phyloP scores from a whole-genome alignment of 306 rosid genomes.

The Abrus precatorius region DNA sequence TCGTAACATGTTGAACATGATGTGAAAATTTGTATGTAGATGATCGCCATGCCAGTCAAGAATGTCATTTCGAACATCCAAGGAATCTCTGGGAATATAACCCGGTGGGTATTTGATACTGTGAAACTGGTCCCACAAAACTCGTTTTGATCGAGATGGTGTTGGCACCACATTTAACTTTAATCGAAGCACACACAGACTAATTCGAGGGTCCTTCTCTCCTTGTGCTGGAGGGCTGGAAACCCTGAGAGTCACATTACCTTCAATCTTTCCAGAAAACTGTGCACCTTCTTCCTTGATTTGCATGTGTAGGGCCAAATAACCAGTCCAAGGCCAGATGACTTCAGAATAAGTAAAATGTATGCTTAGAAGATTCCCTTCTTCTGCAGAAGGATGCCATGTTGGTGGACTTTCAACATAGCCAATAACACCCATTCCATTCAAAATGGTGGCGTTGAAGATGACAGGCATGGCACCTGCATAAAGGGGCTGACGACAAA shows the following conservation, averaged over 20 bases:
- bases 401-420: constrained; percentile 82
- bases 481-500: constrained; percentile 96
- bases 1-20: constrained; percentile 94
- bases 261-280: constrained; percentile 90
- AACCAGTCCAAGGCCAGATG: constrained; percentile 99
- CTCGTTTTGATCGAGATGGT: constrained; percentile 82
- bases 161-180: constrained; percentile 90
- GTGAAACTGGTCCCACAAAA: constrained; percentile 99
- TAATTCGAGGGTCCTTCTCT: constrained; percentile 61
- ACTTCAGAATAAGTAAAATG: constrained; percentile 88
- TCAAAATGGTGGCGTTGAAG: constrained; percentile 93
- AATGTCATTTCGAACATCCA: constrained; percentile 98
- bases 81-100: constrained; percentile 95
- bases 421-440: constrained; percentile 98
- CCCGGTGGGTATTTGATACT: constrained; percentile 97
- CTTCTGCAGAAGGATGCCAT: constrained; percentile 93
- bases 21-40: constrained; percentile 93
- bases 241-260: constrained; percentile 86
- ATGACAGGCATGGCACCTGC: constrained; percentile 99
- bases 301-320: constrained; percentile 94
- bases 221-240: constrained; percentile 88
- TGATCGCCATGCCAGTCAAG: constrained; percentile 99
- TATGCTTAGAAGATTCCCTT: constrained; percentile 89
- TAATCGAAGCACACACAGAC: constrained; percentile 88
- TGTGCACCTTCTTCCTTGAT: constrained; percentile 93